These are phyloP conservation scores for Dictyophora rubrovolvata DNA, from an alignment of 768 basidiomycete genomes.

Conservation along the genomic window DNA sequence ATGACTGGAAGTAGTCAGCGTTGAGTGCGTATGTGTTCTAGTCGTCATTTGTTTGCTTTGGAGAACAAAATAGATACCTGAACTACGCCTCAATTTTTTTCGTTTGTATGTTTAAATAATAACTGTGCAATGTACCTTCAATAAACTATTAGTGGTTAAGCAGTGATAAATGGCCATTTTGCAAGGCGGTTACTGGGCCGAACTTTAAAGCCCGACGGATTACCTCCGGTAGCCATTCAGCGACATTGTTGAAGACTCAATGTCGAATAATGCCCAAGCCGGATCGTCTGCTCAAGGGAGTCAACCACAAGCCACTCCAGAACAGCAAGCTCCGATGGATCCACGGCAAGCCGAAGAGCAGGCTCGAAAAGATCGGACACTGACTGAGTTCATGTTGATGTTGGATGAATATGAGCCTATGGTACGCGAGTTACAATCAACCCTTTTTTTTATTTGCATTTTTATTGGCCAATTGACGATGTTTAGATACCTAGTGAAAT, in stretches of 20 bases:
- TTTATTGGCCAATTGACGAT: not conserved
- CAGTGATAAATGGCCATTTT: no score
- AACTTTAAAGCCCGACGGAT: no score
- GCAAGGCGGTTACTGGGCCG: no score
- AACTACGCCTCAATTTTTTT: no score
- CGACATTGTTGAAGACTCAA: not conserved
- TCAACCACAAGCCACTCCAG: slow-evolving; percentile 31
- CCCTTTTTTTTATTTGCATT: not conserved
- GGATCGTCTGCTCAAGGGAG: not conserved
- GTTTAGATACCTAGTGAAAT: slow-evolving; percentile 91
- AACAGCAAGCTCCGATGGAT: not conserved
- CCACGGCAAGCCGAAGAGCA: slow-evolving; percentile 63
- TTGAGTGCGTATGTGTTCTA: no score
- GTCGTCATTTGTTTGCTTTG: no score
- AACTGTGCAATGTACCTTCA: no score
- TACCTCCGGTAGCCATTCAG: no score
- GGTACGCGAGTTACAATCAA: slow-evolving; percentile 33
- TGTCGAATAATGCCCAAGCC: not conserved
- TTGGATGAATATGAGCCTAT: slow-evolving; percentile 94
- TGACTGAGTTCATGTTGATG: slow-evolving; percentile 93
- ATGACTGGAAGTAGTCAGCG: slow-evolving; percentile 43
- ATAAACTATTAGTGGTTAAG: no score
- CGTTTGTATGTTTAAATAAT: no score
- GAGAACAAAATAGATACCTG: no score
- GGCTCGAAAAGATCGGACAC: slow-evolving; percentile 77